Evolutionary conservation across 495 filamentous ascomycete genomes (phyloP).

Genomic region (Amorphotheca resinae): DNA sequence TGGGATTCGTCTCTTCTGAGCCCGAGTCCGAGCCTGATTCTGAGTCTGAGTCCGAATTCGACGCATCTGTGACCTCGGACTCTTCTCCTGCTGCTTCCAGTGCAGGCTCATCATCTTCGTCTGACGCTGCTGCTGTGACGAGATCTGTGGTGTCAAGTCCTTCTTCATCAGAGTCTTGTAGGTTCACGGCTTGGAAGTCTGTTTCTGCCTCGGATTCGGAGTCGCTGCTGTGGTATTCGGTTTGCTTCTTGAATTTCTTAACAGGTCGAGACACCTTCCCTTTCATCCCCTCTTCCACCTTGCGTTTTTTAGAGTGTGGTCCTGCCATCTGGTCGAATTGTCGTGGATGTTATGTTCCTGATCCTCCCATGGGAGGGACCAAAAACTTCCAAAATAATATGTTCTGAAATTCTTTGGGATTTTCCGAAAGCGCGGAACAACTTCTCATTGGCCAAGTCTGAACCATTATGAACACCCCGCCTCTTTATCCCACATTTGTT

Average conservation of each 20-base stretch:
- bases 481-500: conserved; percentile 2
- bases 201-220: conserved; percentile 35
- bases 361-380: too few relatives aligned
- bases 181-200: conserved; percentile 49
- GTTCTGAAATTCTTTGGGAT: conserved; percentile 11
- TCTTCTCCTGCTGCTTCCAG: conserved; percentile 21
- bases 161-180: conserved; percentile 55
- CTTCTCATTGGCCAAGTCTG: not conserved
- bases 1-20: conserved; percentile 24
- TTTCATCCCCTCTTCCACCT: conserved; percentile 44
- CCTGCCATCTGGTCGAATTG: too few relatives aligned
- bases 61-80: conserved; percentile 24
- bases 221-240: conserved; percentile 56
- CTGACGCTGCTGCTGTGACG: conserved; percentile 17
- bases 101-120: conserved; percentile 25
- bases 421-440: conserved; percentile 1
- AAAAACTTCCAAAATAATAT: too few relatives aligned
- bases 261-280: conserved; percentile 39
- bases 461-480: not conserved
- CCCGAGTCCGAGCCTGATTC: conserved; percentile 25
- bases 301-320: conserved; percentile 42
- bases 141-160: conserved; percentile 19
- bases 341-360: too few relatives aligned
- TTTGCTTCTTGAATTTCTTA: conserved; percentile 44
- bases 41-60: conserved; percentile 24